Evolutionary conservation across 2,329 filamentous ascomycete genomes (phyloP).

Genomic region (Neopestalotiopsis sp.): DNA sequence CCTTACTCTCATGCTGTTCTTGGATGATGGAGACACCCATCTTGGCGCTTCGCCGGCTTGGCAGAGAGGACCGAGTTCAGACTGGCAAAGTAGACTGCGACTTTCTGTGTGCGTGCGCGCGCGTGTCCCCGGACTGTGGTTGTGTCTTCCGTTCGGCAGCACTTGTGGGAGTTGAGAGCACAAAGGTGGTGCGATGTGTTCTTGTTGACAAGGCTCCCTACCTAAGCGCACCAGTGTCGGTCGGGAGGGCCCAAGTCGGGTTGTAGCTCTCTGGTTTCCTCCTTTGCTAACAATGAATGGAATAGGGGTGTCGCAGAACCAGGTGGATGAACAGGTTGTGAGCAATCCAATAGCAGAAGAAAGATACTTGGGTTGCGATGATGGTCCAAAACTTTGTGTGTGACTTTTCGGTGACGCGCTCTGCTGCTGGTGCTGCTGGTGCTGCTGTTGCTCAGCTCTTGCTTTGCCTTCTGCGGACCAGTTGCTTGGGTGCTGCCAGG

Average conservation of each 20-base stretch:
- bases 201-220: background rate
- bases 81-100: background rate
- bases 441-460: no score
- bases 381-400: background rate
- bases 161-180: conserved; percentile 3
- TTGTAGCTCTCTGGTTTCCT: background rate
- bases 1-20: conserved; percentile 77
- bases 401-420: background rate
- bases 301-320: background rate
- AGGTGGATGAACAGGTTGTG: background rate
- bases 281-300: background rate
- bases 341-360: background rate
- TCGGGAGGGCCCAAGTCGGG: background rate
- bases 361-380: background rate
- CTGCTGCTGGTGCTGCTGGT: background rate
- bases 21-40: conserved; percentile 88
- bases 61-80: conserved; percentile 12
- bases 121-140: background rate
- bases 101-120: background rate
- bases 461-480: background rate
- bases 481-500: background rate
- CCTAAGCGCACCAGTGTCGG: background rate
- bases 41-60: conserved; percentile 44
- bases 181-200: background rate
- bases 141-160: background rate